Base-by-base conservation (phyloP, 2,329 filamentous ascomycete genomes). In the Trichothecium sympodiale region DNA sequence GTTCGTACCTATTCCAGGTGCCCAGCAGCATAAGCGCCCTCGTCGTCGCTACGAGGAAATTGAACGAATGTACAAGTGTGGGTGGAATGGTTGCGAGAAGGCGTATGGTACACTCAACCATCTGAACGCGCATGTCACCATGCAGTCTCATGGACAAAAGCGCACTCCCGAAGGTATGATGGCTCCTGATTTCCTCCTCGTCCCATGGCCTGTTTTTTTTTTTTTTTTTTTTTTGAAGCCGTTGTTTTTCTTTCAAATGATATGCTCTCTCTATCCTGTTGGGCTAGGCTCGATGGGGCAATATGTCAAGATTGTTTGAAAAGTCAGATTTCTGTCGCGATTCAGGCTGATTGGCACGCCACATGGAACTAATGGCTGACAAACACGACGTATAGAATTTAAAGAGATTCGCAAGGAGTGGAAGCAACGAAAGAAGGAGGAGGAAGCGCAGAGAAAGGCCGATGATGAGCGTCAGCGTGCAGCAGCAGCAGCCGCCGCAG, bases 391-490 rank as follows among this genome's bases (percentile, higher is more conserved):
- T 51, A 45, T 53, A 96, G 91, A 96, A 60, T 96, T 98, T 66
- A 98, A 98, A 58, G 91, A 98, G 54, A 95, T 96, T 41, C 83
- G 91, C 44, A 96, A 96, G 56, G 89, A 96, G 55, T 98, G 91
- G 91, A 98, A 96, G 67, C 84, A 85, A 28, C 86, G 91, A 53
- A 96, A 96, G 76, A 98, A 98, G 84, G 91, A 96, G 58, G 89
- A 96, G 50, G 89, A 96, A 46, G 80, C 80, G 35, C 72, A 77
- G 49, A 83, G 88, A 53, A 95, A 95, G 67, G 83, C 82, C 10
- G 85, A 88, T 8, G 89, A 96, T 44, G 88, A 95, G 54, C 83
- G 88, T 38, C 79, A 78, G 57, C 73, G 69, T 17, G 38, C 38
- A 16, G 40, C 40, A 13, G 60, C 65, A 33, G 50, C 50, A 37